A percentile compares a stretch with the other conserved stretches of the same genome.
phyloP scores from a whole-genome alignment of 2,329 filamentous ascomycete species.

The Aspergillus persii region DNA sequence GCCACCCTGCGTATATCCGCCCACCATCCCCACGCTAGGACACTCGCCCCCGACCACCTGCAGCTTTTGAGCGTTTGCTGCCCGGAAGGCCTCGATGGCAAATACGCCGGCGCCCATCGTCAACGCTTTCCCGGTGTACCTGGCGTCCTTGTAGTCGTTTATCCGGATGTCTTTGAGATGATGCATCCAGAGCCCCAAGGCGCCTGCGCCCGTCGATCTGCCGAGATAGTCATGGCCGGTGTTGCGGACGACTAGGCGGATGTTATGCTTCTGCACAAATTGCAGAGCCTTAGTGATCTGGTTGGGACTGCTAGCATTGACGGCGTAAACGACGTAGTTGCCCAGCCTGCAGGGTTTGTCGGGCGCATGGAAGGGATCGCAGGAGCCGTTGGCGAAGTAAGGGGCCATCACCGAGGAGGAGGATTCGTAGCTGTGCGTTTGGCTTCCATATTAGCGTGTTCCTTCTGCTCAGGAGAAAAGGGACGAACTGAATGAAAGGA shows the following conservation, averaged over 20 bases:
- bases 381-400: conserved; percentile 40
- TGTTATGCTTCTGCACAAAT: conserved; percentile 49
- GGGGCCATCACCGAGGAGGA: conserved; percentile 42
- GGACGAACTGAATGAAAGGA: conserved; percentile 46
- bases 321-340: conserved; percentile 33
- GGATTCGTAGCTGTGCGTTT: conserved; percentile 56
- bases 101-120: conserved; percentile 56
- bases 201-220: conserved; percentile 61
- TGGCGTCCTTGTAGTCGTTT: conserved; percentile 32
- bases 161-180: conserved; percentile 30
- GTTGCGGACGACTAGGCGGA: conserved; percentile 50
- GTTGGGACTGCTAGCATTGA: conserved; percentile 30
- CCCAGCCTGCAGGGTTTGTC: conserved; percentile 28
- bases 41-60: conserved; percentile 56
- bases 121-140: conserved; percentile 54
- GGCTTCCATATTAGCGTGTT: not conserved
- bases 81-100: conserved; percentile 49
- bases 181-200: conserved; percentile 33
- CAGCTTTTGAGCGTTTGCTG: conserved; percentile 46
- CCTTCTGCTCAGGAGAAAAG: no score
- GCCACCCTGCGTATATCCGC: conserved; percentile 61
- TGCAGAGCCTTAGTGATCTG: conserved; percentile 26
- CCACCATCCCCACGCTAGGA: conserved; percentile 57
- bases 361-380: conserved; percentile 41
- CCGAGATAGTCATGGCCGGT: conserved; percentile 49